Conservation (phyloP, 78 protist genomes). For the Pigoraptor vietnamica region DNA sequence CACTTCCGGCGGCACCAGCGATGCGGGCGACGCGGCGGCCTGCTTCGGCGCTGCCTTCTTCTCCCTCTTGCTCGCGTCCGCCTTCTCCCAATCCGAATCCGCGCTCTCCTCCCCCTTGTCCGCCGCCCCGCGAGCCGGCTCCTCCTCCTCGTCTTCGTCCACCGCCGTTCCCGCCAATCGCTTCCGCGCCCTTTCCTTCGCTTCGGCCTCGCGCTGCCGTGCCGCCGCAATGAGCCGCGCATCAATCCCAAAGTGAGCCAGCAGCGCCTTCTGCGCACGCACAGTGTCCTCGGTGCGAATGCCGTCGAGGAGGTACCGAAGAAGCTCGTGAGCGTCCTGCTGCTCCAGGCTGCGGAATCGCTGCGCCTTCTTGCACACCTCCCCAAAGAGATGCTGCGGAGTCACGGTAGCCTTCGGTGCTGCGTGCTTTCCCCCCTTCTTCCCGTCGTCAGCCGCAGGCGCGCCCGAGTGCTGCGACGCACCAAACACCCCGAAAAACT, state of each 20-base stretch:
- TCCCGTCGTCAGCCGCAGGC: neutral
- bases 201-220: neutral
- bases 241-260: neutral
- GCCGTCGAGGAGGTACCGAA: neutral
- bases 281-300: neutral
- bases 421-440: neutral
- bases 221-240: neutral
- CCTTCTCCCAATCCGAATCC: too few relatives aligned
- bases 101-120: neutral
- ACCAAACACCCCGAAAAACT: too few relatives aligned
- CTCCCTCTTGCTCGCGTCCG: neutral
- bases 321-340: neutral
- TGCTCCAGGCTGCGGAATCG: neutral
- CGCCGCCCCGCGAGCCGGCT: neutral
- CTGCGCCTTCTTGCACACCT: neutral
- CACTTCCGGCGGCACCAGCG: neutral
- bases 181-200: neutral
- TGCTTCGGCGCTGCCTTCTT: neutral
- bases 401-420: neutral
- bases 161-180: neutral
- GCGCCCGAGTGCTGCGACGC: neutral
- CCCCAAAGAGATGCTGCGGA: neutral
- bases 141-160: neutral
- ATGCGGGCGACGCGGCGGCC: neutral
- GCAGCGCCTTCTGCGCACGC: neutral